Base-by-base conservation (phyloP, 2,329 filamentous ascomycete genomes). In the Stenocarpella maydis region DNA sequence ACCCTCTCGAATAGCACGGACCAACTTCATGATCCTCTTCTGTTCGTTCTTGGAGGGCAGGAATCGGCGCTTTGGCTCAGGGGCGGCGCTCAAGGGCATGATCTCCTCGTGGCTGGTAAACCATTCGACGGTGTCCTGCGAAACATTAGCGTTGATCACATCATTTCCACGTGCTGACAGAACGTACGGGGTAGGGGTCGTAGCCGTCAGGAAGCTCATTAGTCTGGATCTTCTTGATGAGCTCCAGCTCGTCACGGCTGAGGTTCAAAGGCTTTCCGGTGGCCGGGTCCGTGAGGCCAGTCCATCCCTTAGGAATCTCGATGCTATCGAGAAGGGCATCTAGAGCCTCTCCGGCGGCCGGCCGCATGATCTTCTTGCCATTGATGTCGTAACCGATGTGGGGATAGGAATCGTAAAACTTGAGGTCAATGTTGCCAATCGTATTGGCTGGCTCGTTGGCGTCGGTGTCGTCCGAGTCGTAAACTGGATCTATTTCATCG, bases 341-440 rank as follows among this genome's bases (percentile, higher is more conserved):
- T 39, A 99, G 84, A 43, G 96, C 96, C 78, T 97, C 92, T 65
- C 95, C 95, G 74, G 94, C 95, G 4, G 97, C 96, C 8, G 96
- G 96, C 65, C 96, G 92, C 90, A 97, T 93, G 73, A 99, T 97
- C 81, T 93, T 97, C 87, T 97, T 98, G 80, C 96, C 96, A 80
- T 99, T 97, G 83, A 99, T 98, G 76, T 98, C 93, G 82, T 99
- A 99, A 70, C 96, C 96, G 78, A 99, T 98, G 79, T 99, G 96
- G 63, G 96, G 96, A 78, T 98, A 99, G 43, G 93, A 92, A 79
- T 99, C 96, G 84, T 99, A 99, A 82, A 97, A 98, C 3, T 92
- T 92, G 61, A 98, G 84, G 6, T 95, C 93, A 71, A 99, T 99
- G 78, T 98, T 87, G 74, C 96, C 97, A 76, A 99, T 98, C 0